Percentiles rank a stretch among this genome's conserved stretches.
phyloP scores from a whole-genome alignment of 441 rosid genomes.

The Gossypium schwendimanii region DNA sequence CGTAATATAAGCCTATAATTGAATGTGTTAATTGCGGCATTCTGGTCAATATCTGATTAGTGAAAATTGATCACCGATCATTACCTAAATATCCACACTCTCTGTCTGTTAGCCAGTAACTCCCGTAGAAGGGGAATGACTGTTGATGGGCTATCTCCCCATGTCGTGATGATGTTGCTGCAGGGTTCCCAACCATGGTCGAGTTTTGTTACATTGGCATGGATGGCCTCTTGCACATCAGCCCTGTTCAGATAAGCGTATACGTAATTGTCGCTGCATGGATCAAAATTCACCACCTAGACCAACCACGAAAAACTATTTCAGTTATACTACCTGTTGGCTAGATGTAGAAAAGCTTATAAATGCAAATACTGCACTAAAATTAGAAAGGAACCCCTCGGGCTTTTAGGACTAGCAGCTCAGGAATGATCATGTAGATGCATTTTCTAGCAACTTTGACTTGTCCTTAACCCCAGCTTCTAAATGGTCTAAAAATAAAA shows the following conservation, averaged over 20 bases:
- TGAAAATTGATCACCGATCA: too few relatives aligned
- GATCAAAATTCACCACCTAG: slow-evolving; percentile 49
- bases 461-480: not conserved
- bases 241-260: slow-evolving; percentile 55
- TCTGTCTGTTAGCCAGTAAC: slow-evolving; percentile 41
- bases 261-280: slow-evolving; percentile 60
- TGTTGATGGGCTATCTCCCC: slow-evolving; percentile 62
- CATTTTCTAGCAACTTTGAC: too few relatives aligned
- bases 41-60: not conserved
- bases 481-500: not conserved
- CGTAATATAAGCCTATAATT: not conserved
- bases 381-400: not conserved
- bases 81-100: slow-evolving; percentile 75
- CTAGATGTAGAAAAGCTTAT: not conserved
- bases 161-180: slow-evolving; percentile 34
- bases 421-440: not conserved
- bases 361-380: not conserved
- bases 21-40: not conserved
- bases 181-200: slow-evolving; percentile 63
- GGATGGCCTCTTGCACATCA: slow-evolving; percentile 70
- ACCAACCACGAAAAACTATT: not conserved
- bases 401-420: not conserved
- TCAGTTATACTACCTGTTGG: not conserved
- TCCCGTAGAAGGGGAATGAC: slow-evolving; percentile 49
- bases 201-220: slow-evolving; percentile 72